Percentiles rank a stretch among this genome's conserved stretches.
These are phyloP conservation scores for Andrographis paniculata DNA, from an alignment of 305 asterid species.

Conservation along the genomic window DNA sequence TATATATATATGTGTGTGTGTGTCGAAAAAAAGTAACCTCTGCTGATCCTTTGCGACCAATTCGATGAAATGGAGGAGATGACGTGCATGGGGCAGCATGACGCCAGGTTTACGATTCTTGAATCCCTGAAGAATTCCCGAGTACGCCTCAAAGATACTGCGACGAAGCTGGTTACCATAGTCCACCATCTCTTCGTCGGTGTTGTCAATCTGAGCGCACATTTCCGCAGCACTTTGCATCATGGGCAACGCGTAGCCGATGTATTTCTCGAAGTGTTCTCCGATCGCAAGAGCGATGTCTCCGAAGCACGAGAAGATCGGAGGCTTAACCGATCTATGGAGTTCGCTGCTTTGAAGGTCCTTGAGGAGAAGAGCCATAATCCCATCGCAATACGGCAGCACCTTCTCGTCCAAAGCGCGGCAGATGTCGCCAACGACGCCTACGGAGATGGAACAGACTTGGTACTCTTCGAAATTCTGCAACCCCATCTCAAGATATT, in stretches of 20 bases:
- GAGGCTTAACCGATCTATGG: conserved; percentile 84
- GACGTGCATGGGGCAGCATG: conserved; percentile 72
- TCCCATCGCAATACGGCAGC: conserved; percentile 74
- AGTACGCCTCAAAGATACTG: conserved; percentile 88
- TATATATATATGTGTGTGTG: neutral
- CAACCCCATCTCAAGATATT: conserved; percentile 10
- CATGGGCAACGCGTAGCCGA: conserved; percentile 65
- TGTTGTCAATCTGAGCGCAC: conserved; percentile 53
- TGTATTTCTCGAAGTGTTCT: conserved; percentile 69
- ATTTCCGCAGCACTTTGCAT: conserved; percentile 77
- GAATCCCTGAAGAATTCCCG: conserved; percentile 90
- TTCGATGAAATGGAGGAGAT: conserved; percentile 66
- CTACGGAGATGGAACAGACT: conserved; percentile 85
- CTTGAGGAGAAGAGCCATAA: conserved; percentile 75
- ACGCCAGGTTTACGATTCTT: conserved; percentile 61
- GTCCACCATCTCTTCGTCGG: conserved; percentile 80
- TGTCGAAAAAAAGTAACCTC: conserved; percentile 28
- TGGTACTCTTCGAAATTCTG: conserved; percentile 78
- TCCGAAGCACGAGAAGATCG: conserved; percentile 86
- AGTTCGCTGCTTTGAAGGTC: conserved; percentile 70
- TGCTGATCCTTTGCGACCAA: conserved; percentile 53
- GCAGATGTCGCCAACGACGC: conserved; percentile 88
- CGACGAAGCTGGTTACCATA: conserved; percentile 75
- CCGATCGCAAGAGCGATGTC: conserved; percentile 89
- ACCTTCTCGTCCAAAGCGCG: conserved; percentile 81